Base-by-base conservation (phyloP, 495 filamentous ascomycete species). In the Mycothermus thermophilus region DNA sequence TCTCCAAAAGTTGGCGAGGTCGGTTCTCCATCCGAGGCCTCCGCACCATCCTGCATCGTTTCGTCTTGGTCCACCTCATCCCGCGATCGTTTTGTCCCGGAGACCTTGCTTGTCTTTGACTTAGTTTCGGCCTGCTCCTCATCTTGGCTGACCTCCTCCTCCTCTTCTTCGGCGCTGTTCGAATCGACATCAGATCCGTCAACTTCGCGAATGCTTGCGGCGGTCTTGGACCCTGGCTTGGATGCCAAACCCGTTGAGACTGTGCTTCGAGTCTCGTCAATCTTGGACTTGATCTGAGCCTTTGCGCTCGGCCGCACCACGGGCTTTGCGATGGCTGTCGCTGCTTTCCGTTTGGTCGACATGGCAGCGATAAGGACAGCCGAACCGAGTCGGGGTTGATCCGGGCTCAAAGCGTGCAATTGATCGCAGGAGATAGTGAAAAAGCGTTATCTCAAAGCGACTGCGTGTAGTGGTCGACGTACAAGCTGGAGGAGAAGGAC, bases 1-100 rank as follows among this genome's bases (percentile, higher is more conserved):
- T 97, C 90, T 34, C 83, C 86, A 51, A 97, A 93, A 1, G 86
- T 80, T 6, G 82, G 84, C 5, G 62, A 52, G 16, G 70, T 55
- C 9, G 42, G 34, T 23, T 56, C 54, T 27, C 29, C 47, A 32
- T 53, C 48, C 12, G 46, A 35, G 60, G 63, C 48, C 39, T 75
- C 69, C 9, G n/a, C 22, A 9, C 15, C 35, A 5, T 41, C 34
- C 22, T 40, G 41, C 21, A 45, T 37, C 12, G 34, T 38, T 9
- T 30, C 30, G 18, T 45, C 42, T 8, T 6, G 25, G 10, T 34
- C 31, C 8, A 8, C 15, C 12, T 30, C 38, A 17, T 35, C 21
- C 9, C 34, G 28, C 5, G 11, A 3, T 3, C 14, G 15, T 36
- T 40, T 44, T 41, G 14, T 12, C 38, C 38, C 37, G n/a, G 37